Evolutionary conservation across 495 filamentous ascomycete species (phyloP).

Genomic region (Mytilinidion resinicola): DNA sequence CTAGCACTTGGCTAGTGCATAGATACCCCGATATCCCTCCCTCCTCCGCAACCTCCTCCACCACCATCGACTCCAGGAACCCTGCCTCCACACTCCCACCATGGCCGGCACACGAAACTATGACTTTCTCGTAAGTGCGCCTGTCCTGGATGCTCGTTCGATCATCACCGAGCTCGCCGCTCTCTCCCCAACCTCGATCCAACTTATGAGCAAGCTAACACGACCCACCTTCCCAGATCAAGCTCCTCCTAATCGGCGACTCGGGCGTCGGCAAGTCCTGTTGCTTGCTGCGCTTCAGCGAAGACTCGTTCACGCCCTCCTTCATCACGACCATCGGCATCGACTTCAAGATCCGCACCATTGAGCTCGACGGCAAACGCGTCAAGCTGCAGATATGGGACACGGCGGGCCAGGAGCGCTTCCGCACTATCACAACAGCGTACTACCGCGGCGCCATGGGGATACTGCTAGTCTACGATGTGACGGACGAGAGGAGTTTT

Average conservation of each 20-base stretch:
- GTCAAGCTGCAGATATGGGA: conserved; percentile 99
- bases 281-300: conserved; percentile 95
- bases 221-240: conserved; percentile 60
- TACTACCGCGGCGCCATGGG: conserved; percentile 99
- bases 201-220: neutral
- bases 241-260: conserved; percentile 96
- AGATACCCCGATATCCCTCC: neutral
- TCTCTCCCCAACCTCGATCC: neutral
- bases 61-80: conserved; percentile 16
- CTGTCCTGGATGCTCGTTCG: conserved; percentile 4
- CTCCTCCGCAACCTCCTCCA: conserved; percentile 9
- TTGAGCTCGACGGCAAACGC: conserved; percentile 95
- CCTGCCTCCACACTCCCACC: conserved; percentile 29
- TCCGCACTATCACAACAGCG: conserved; percentile 96
- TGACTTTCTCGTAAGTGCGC: conserved; percentile 79
- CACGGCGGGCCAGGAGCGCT: conserved; percentile 94
- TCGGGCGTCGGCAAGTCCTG: conserved; percentile 98
- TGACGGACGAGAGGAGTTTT: conserved; percentile 94
- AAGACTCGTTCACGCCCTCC: conserved; percentile 96
- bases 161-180: neutral
- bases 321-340: conserved; percentile 99
- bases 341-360: conserved; percentile 99
- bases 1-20: no score
- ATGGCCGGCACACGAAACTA: conserved; percentile 99
- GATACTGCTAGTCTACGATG: conserved; percentile 95